Conservation (phyloP, 148 eudicot genomes). For the Nepenthes gracilis region DNA sequence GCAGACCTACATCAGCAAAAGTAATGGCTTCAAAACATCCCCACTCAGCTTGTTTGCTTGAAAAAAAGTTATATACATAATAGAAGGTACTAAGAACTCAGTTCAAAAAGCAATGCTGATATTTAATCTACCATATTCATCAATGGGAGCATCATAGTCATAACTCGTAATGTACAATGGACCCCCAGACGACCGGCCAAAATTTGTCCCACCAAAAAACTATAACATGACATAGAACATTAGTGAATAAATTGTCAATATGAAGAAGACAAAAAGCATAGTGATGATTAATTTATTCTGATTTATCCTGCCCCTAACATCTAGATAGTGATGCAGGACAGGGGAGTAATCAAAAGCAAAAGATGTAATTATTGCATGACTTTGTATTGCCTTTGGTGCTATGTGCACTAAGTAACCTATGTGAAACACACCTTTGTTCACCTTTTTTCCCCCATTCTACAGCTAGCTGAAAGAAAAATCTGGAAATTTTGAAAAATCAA, state of each 20-base stretch:
- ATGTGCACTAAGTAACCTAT: no score
- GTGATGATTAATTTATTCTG: not conserved
- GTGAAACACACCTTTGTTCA: no score
- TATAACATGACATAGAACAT: slow-evolving; percentile 23
- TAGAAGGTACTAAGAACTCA: no score
- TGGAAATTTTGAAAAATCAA: no score
- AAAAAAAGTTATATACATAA: not conserved
- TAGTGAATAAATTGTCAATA: not conserved
- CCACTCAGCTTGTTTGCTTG: not conserved
- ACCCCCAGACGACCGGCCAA: slow-evolving; percentile 92
- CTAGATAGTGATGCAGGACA: no score
- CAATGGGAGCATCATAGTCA: slow-evolving; percentile 97
- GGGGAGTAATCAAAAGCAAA: no score
- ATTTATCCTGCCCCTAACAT: no score
- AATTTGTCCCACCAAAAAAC: slow-evolving; percentile 97
- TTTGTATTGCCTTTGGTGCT: no score
- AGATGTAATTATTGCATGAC: no score
- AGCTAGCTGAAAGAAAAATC: no score
- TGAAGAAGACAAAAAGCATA: not conserved
- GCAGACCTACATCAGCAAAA: slow-evolving; percentile 42
- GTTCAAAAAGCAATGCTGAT: not conserved
- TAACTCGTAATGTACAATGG: slow-evolving; percentile 88
- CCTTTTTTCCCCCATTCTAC: no score
- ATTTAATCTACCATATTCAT: slow-evolving; percentile 75
- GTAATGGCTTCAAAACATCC: slow-evolving; percentile 1